phyloP scores from a whole-genome alignment of 257 asterid species.

The Lycium barbarum region DNA sequence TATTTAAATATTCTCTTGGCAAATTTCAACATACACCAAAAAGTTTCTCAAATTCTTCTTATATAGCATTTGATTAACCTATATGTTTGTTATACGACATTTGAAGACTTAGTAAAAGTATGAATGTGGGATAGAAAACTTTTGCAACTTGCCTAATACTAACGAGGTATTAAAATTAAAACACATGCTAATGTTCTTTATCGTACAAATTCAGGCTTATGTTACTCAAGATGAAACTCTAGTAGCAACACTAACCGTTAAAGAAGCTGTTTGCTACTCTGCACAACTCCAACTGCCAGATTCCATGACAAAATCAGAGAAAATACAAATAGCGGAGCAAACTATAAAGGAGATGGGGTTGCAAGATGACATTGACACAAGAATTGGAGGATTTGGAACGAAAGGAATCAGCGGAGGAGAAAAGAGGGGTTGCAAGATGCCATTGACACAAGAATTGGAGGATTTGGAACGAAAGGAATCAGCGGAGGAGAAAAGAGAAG shows the following conservation, averaged over 20 bases:
- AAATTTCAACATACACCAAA: too few species aligned
- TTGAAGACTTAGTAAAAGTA: too few species aligned
- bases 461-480: slow-evolving; percentile 35
- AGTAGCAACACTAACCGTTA: slow-evolving; percentile 35
- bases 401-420: slow-evolving; percentile 43
- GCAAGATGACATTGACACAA: slow-evolving; percentile 32
- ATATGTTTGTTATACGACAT: too few species aligned
- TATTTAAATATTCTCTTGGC: too few species aligned
- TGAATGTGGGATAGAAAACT: too few species aligned
- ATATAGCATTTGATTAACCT: too few species aligned
- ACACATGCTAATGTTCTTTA: background rate
- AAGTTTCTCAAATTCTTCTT: too few species aligned
- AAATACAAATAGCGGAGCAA: slow-evolving; percentile 34
- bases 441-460: slow-evolving; percentile 38
- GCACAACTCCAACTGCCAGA: slow-evolving; percentile 41
- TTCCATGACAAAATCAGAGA: slow-evolving; percentile 35
- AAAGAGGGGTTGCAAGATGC: slow-evolving; percentile 38
- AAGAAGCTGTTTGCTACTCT: slow-evolving; percentile 39
- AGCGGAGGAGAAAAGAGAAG: slow-evolving; percentile 43
- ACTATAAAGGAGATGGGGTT: slow-evolving; percentile 41
- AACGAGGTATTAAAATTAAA: background rate
- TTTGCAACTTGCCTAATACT: too few species aligned
- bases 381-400: slow-evolving; percentile 38
- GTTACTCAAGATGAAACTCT: slow-evolving; percentile 40
- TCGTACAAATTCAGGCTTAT: slow-evolving; percentile 28